Evolutionary conservation across 83 land plant genomes (phyloP).

Genomic region (Thuja plicata): DNA sequence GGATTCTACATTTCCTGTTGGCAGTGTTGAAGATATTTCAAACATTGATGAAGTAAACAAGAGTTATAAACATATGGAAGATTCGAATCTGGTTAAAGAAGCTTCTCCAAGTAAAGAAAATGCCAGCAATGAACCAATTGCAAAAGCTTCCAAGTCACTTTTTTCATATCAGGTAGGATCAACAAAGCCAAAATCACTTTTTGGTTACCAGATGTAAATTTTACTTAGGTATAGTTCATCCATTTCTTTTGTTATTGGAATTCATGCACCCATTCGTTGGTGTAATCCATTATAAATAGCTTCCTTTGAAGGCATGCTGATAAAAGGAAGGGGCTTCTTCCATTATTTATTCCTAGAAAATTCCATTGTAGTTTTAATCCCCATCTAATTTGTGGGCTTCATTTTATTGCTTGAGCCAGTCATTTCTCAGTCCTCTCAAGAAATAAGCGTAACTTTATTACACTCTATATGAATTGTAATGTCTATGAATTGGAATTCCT

Average conservation of each 20-base stretch:
- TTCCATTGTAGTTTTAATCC: not conserved
- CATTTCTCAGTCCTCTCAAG: not conserved
- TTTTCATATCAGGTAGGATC: not conserved
- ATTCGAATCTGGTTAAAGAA: not conserved
- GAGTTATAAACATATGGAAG: not conserved
- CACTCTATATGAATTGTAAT: not conserved
- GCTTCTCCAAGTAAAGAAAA: slow-evolving; percentile 8
- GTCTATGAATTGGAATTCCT: not conserved
- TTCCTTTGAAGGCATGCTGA: not conserved
- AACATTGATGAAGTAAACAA: not conserved
- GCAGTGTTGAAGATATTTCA: not conserved
- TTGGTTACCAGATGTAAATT: slow-evolving; percentile 7
- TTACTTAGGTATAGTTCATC: not conserved
- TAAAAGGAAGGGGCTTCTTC: not conserved
- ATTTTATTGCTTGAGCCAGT: not conserved
- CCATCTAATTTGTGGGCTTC: not conserved
- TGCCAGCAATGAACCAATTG: slow-evolving; percentile 1
- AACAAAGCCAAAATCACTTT: slow-evolving; percentile 11
- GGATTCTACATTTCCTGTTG: not conserved
- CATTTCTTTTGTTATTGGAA: not conserved
- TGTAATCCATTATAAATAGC: not conserved
- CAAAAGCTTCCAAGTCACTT: slow-evolving; percentile 3
- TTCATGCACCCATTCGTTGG: not conserved
- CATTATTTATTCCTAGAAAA: not conserved
- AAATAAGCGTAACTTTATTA: not conserved